Percentiles rank a stretch among this genome's conserved stretches.
These are phyloP conservation scores for Mycena olivaceomarginata DNA, from an alignment of 768 basidiomycete genomes.

Conservation along the genomic window DNA sequence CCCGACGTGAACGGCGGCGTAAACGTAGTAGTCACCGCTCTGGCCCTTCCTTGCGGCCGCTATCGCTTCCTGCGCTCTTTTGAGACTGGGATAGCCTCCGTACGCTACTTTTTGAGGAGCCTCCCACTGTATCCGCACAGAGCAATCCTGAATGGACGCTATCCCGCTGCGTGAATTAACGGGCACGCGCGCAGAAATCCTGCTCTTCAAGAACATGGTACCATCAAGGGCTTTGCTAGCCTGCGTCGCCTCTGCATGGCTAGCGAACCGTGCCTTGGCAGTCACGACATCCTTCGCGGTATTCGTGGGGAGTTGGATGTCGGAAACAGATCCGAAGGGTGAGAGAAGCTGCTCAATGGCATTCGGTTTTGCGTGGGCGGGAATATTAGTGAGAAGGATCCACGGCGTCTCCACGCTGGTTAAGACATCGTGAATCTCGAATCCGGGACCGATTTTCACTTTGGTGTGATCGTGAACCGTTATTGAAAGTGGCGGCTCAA, in stretches of 20 bases:
- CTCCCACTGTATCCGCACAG: constrained; percentile 77
- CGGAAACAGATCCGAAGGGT: constrained; percentile 68
- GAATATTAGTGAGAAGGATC: constrained; percentile 73
- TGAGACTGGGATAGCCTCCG: constrained; percentile 74
- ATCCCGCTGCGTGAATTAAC: constrained; percentile 59
- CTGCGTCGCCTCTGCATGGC: constrained; percentile 68
- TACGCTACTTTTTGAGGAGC: constrained; percentile 75
- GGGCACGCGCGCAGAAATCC: constrained; percentile 67
- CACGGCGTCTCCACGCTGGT: constrained; percentile 85
- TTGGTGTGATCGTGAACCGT: constrained; percentile 73
- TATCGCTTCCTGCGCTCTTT: constrained; percentile 72
- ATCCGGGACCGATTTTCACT: constrained; percentile 77
- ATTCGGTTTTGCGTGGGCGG: constrained; percentile 53
- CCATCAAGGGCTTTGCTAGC: constrained; percentile 74
- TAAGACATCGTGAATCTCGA: constrained; percentile 70
- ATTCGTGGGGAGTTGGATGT: constrained; percentile 55
- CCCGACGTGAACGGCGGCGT: constrained; percentile 72
- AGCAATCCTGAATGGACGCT: constrained; percentile 69
- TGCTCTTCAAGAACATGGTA: constrained; percentile 56
- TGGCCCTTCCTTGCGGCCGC: constrained; percentile 59
- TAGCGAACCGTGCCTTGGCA: constrained; percentile 69
- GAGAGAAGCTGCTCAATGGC: constrained; percentile 62
- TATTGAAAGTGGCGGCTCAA: constrained; percentile 42
- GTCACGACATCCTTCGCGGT: constrained; percentile 48
- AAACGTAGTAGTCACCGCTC: constrained; percentile 63